These are phyloP conservation scores for Digitaria exilis DNA, from an alignment of 202 grass and related monocot genomes.

Conservation along the genomic window DNA sequence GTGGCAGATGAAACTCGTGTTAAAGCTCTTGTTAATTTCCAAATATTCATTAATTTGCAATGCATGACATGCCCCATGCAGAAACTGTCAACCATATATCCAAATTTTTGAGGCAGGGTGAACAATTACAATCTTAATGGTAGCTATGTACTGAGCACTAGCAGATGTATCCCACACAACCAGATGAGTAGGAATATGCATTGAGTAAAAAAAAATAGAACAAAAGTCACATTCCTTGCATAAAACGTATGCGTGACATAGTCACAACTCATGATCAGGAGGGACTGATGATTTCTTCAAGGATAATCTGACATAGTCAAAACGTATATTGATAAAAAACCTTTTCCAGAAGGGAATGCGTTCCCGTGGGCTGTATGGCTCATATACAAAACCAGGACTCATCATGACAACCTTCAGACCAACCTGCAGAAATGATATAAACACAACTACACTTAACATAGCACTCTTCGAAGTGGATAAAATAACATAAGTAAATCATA, in stretches of 20 bases:
- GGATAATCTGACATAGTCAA: too few relatives aligned
- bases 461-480: constrained; percentile 14
- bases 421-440: constrained; percentile 53
- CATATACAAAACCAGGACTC: constrained; percentile 92
- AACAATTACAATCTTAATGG: not conserved
- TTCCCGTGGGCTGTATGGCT: constrained; percentile 66
- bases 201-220: too few relatives aligned
- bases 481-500: constrained; percentile 12
- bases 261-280: too few relatives aligned
- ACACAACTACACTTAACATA: constrained; percentile 15
- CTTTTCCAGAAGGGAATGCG: constrained; percentile 93
- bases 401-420: constrained; percentile 71
- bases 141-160: constrained; percentile 14
- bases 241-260: too few relatives aligned
- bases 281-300: too few relatives aligned
- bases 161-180: not conserved
- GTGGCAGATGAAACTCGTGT: not conserved
- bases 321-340: constrained; percentile 21
- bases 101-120: not conserved
- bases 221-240: too few relatives aligned
- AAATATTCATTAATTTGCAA: not conserved
- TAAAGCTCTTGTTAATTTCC: not conserved
- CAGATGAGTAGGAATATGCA: not conserved
- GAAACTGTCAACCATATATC: constrained; percentile 6
- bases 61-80: not conserved